Evolutionary conservation across 2,329 filamentous ascomycete species (phyloP).

Genomic region (Pseudocercospora fijiensis): DNA sequence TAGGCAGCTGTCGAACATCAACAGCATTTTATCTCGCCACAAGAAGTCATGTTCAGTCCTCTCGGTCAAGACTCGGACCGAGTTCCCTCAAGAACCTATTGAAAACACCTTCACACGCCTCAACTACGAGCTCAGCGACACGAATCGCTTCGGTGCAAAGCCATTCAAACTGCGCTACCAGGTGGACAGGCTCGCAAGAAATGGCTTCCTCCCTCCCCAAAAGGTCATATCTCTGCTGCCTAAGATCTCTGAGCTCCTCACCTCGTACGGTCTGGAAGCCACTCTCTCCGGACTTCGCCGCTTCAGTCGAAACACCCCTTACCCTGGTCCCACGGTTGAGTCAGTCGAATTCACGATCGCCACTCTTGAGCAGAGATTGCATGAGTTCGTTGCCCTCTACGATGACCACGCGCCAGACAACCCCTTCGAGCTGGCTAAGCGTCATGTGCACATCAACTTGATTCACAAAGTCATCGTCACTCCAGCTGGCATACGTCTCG

Average conservation of each 20-base stretch:
- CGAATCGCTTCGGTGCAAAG: slow-evolving; percentile 35
- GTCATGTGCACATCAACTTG: slow-evolving; percentile 38
- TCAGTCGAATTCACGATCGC: slow-evolving; percentile 44
- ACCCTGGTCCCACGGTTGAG: slow-evolving; percentile 54
- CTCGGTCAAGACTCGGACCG: slow-evolving; percentile 25
- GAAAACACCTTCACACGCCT: slow-evolving; percentile 33
- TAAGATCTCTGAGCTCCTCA: slow-evolving; percentile 41
- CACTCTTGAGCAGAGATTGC: slow-evolving; percentile 45
- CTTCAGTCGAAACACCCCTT: slow-evolving; percentile 53
- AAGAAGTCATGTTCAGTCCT: slow-evolving; percentile 38
- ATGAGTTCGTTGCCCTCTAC: slow-evolving; percentile 45
- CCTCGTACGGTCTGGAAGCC: slow-evolving; percentile 30
- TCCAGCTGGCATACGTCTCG: slow-evolving; percentile 43
- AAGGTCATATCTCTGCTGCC: slow-evolving; percentile 52
- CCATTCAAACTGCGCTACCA: slow-evolving; percentile 62
- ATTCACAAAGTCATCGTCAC: slow-evolving; percentile 42
- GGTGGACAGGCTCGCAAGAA: slow-evolving; percentile 61
- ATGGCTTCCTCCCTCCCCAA: slow-evolving; percentile 60
- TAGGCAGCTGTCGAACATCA: slow-evolving; percentile 29
- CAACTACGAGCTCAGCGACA: slow-evolving; percentile 38
- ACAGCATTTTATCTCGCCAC: slow-evolving; percentile 27
- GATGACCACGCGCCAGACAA: slow-evolving; percentile 28
- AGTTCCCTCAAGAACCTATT: slow-evolving; percentile 20
- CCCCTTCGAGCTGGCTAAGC: slow-evolving; percentile 36
- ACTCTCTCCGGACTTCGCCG: slow-evolving; percentile 52